phyloP scores from a whole-genome alignment of 2,329 filamentous ascomycete species.

The Fusarium continuum region DNA sequence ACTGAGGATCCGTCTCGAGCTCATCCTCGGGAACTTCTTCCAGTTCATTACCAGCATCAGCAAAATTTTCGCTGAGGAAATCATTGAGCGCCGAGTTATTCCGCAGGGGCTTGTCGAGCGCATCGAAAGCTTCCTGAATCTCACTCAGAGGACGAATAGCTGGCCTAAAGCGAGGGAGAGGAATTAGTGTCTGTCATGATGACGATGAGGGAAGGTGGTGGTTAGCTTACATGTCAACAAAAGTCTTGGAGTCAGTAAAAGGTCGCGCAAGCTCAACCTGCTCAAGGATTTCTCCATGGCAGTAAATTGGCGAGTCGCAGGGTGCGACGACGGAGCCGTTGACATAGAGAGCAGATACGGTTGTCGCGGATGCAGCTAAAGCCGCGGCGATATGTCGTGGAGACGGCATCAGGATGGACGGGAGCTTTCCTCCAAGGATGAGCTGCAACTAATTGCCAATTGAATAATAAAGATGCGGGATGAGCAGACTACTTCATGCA shows the following conservation, averaged over 20 bases:
- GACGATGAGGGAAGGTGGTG: neutral
- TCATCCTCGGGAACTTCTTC: conserved; percentile 60
- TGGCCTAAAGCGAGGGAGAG: conserved; percentile 54
- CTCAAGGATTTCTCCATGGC: conserved; percentile 69
- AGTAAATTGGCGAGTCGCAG: conserved; percentile 74
- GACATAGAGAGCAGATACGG: conserved; percentile 60
- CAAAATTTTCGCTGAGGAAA: conserved; percentile 72
- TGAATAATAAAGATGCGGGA: neutral
- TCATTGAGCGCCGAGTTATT: conserved; percentile 70
- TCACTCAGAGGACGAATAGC: conserved; percentile 67
- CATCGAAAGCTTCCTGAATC: conserved; percentile 68
- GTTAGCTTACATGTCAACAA: conserved; percentile 69
- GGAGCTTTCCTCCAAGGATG: neutral
- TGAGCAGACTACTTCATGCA: neutral
- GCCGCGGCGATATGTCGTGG: conserved; percentile 41
- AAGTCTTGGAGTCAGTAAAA: conserved; percentile 75
- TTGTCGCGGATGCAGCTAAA: conserved; percentile 42
- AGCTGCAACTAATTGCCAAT: conserved; percentile 3
- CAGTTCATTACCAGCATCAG: conserved; percentile 70
- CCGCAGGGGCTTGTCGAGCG: conserved; percentile 66
- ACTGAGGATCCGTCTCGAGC: conserved; percentile 65
- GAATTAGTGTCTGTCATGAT: conserved; percentile 29
- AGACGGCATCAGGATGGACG: conserved; percentile 38
- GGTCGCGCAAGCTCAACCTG: conserved; percentile 70
- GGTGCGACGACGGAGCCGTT: conserved; percentile 70